phyloP scores from a whole-genome alignment of 2,329 filamentous ascomycete species.

The Domatiomyces globalis region DNA sequence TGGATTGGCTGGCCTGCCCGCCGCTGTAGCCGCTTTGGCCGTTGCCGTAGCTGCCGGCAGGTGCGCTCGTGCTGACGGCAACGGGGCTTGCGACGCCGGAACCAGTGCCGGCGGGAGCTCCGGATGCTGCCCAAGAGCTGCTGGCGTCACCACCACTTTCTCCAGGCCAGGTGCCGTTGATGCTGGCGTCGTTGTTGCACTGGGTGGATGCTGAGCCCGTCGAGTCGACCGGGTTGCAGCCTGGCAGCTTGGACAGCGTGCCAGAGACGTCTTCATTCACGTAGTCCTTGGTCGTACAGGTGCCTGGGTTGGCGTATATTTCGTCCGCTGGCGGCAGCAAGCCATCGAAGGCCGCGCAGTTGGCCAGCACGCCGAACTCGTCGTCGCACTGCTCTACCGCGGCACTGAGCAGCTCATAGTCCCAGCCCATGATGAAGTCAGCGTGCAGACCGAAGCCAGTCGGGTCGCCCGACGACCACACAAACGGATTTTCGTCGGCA shows the following conservation, averaged over 20 bases:
- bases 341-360: conserved; percentile 37
- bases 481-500: conserved; percentile 23
- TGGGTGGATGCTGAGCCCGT: conserved; percentile 1
- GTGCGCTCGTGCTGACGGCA: background rate
- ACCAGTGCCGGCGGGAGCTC: background rate
- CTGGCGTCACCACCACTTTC: background rate
- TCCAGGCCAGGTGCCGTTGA: conserved; percentile 1
- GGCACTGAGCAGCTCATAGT: conserved; percentile 47
- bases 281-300: conserved; percentile 35
- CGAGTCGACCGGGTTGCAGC: conserved; percentile 19
- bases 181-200: conserved; percentile 1
- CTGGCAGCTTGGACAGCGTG: conserved; percentile 16
- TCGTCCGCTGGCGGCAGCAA: conserved; percentile 32
- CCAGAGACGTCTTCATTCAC: conserved; percentile 22
- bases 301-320: conserved; percentile 35
- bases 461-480: conserved; percentile 35
- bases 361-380: conserved; percentile 44
- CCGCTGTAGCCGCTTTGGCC: background rate
- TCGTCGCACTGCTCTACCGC: conserved; percentile 54
- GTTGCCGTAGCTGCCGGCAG: background rate
- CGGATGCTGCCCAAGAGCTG: too few relatives aligned
- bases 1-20: background rate
- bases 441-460: conserved; percentile 42
- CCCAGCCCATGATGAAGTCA: conserved; percentile 62
- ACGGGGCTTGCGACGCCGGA: background rate